Base-by-base conservation (phyloP, 2,329 filamentous ascomycete genomes). In the Zymoseptoria tritici region DNA sequence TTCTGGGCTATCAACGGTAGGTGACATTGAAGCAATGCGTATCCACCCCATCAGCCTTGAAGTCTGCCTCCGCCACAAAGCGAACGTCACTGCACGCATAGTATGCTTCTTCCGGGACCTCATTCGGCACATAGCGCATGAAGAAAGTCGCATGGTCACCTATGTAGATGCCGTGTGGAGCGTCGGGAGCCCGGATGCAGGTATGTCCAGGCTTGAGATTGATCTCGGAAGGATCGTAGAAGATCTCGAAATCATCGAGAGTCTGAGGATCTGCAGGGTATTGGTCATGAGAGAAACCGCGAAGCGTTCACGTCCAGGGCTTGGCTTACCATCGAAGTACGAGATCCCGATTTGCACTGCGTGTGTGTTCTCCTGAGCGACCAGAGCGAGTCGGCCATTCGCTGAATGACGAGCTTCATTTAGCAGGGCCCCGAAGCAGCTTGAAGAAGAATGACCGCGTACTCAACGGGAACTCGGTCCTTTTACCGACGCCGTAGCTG, bases 401-500 rank as follows among this genome's bases (percentile, higher is more conserved):
- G 77, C 83, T 85, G 53, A 36, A 51, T 6, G 49, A 5, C 2
- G 6, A n/a, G 36, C 36, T 46, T 46, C 4, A n/a, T 6, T 46
- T 7, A 46, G 36, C 36, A 46, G 36, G 13, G 36, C 13, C 13
- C 5, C 36, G 36, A n/a, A 46, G 36, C 36, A 46, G 13, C 36
- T 16, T 24, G 22, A 11, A 46, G 16, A 46, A 16, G 4, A 52
- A 16, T 20, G 19, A 36, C 8, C 24, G 70, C 76, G 61, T 68
- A 83, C 81, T 72, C 21, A 86, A 66, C 22, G 84, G 84, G 62
- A 85, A 86, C 3, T 78, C 68, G 0, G 82, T 85, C 57, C 84
- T 74, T 62, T 82, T 82, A 0, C 71, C 72, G 2, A 78, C 73
- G 0, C 75, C 73, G 16, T 76, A 74, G 9, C 74, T 71, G 9